Evolutionary conservation across 1,284 basidiomycete species (phyloP), one percentile per base, ranked within the genome.

Genomic region (Ustilago shanxiensis): DNA sequence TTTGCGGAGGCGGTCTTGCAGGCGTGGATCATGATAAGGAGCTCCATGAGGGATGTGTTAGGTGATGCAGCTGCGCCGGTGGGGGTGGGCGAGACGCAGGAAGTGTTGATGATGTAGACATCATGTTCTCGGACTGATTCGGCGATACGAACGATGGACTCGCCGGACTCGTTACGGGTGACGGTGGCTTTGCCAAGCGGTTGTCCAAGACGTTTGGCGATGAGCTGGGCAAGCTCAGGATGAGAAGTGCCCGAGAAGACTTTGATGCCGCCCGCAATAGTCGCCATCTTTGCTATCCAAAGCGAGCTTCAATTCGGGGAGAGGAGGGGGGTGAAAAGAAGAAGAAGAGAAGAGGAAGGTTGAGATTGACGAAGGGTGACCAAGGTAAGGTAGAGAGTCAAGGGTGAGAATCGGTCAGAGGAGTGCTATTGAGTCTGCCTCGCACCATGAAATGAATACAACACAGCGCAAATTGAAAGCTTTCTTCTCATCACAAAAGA

Each of bases 21-120:
- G 16, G 97, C 96, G 87, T 99, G 96, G 83, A 98, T 97, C 95
- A 99, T 98, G 87, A 99, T 99, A 87, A 96, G 96, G 55, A 98
- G 90, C 87, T 98, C 95, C 92, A 96, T 95, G 72, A 97, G 90
- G 56, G 93, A 90, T 18, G 93, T 95, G 87, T 82, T 81, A 63
- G 84, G 77, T 9, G 72, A 77, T 13, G 76, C 72, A 24, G 67
- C 64, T 1, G 55, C 61, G 14, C 68, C 66, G 80, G 87, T 64
- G 16, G 72, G 73, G 7, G 69, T 79, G 20, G 84, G 83, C 63
- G 91, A 89, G 61, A 92, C 92, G 85, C 92, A 93, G 13, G 93
- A 93, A 33, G 95, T 96, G 88, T 96, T 98, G 90, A 99, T 92
- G 87, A 99, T 98, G 89, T 99, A 99, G 64, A 99, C 97, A 87